A percentile compares a stretch with the other conserved stretches of the same genome.
phyloP scores from a whole-genome alignment of 805 yeast genomes.

The Ogataea haglerorum region DNA sequence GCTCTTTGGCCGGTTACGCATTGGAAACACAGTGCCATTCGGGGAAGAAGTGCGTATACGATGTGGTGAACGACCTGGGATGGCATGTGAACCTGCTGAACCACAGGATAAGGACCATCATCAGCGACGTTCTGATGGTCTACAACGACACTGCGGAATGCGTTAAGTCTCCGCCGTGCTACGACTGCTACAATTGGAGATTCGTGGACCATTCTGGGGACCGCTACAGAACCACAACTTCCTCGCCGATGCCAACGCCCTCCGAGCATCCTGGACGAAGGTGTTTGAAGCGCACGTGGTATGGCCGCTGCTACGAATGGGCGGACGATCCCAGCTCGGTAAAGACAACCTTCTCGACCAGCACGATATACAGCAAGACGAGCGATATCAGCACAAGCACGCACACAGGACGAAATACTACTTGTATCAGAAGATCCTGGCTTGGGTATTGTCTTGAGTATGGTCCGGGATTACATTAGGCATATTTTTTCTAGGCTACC shows the following conservation, averaged over 20 bases:
- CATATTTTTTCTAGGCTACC: neutral
- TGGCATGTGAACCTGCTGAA: slow-evolving; percentile 87
- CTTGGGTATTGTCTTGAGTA: slow-evolving; percentile 22
- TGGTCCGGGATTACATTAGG: slow-evolving; percentile 9
- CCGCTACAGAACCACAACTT: slow-evolving; percentile 29
- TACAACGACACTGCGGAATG: slow-evolving; percentile 81
- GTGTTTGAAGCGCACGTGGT: slow-evolving; percentile 61
- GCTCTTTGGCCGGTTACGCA: slow-evolving; percentile 92
- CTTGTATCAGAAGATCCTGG: slow-evolving; percentile 21
- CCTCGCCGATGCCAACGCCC: slow-evolving; percentile 21
- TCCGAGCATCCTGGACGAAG: slow-evolving; percentile 35
- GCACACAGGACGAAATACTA: slow-evolving; percentile 3
- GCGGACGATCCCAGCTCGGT: slow-evolving; percentile 25
- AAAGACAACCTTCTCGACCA: slow-evolving; percentile 11
- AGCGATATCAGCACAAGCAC: slow-evolving; percentile 6
- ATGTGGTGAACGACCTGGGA: slow-evolving; percentile 82
- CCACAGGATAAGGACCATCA: slow-evolving; percentile 87
- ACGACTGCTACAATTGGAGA: slow-evolving; percentile 89
- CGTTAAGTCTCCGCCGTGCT: slow-evolving; percentile 72
- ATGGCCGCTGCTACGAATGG: slow-evolving; percentile 47
- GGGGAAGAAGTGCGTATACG: slow-evolving; percentile 84
- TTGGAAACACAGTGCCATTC: slow-evolving; percentile 96
- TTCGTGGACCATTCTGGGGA: slow-evolving; percentile 51
- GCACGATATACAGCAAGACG: slow-evolving; percentile 4
- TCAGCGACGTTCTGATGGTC: slow-evolving; percentile 67